Base-by-base conservation (phyloP, 2,329 filamentous ascomycete species). In the Alternaria gaisen region DNA sequence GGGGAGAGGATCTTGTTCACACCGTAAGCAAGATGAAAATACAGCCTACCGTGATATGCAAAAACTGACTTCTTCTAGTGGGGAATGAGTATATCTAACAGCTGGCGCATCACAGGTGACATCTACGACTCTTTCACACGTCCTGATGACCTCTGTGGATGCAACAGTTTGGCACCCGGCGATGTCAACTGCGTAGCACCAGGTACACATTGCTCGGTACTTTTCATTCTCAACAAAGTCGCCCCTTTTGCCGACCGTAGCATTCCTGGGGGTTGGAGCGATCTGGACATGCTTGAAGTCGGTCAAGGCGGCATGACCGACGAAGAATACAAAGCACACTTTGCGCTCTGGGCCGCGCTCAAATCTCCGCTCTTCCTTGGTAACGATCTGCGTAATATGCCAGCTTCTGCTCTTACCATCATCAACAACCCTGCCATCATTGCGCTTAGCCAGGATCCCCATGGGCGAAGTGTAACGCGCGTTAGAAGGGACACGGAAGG, bases 351-450 rank as follows among this genome's bases (percentile, higher is more conserved):
- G 82, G 69, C 79, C 41, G 76, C 78, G 58, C 63, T 83, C 54
- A 81, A 81, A 58, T 77, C 73, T 6, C 79, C 80, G 56, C 64
- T 82, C 56, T 59, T 84, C 69, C 79, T 85, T 64, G 82, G 81
- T 59, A 71, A 82, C 66, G 58, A 78, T 63, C 60, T 77, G 73
- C 75, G 73, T 44, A 75, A 76, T 18, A 78, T 82, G 50, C 71
- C 77, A 0, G 72, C 77, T 3, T 71, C 79, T 26, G 79, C 77
- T 6, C 68, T 84, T 12, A 73, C 71, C 3, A 80, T 83, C 5
- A 70, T 80, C 28, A 79, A 75, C 50, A 80, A 80, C 44, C 70
- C 69, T 1, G 70, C 70, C n/a, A 70, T 72, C 20, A 69, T 72
- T 14, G 69, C 70, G 12, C 61, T 72, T 6, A 72, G 66, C 40